These are phyloP conservation scores for Veloboletus limbatus DNA, from an alignment of 1,284 basidiomycete species.

Conservation along the genomic window DNA sequence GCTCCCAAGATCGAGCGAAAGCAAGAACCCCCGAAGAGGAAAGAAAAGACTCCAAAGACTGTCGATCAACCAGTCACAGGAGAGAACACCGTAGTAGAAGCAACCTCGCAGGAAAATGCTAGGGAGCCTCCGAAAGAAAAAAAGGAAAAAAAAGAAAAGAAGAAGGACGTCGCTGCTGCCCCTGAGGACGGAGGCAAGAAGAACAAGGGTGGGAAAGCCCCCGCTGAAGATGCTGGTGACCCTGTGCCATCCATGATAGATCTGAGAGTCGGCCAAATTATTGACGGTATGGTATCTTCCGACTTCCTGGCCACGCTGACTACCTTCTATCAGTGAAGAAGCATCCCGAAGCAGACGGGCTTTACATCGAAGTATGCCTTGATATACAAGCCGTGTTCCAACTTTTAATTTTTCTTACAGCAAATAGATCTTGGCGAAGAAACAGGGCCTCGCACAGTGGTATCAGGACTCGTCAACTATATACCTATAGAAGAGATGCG, in stretches of 20 bases:
- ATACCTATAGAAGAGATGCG: slow-evolving; percentile 93
- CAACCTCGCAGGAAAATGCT: slow-evolving; percentile 29
- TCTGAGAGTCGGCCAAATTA: slow-evolving; percentile 84
- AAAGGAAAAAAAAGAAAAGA: slow-evolving; percentile 48
- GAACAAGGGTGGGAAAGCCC: slow-evolving; percentile 46
- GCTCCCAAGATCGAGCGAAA: slow-evolving; percentile 76
- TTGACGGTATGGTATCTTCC: slow-evolving; percentile 66
- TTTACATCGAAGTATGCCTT: slow-evolving; percentile 79
- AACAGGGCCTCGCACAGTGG: slow-evolving; percentile 88
- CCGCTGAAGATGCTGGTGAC: slow-evolving; percentile 65
- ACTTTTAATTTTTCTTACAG: slow-evolving; percentile 36
- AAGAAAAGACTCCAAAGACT: slow-evolving; percentile 68
- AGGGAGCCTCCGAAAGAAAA: slow-evolving; percentile 40
- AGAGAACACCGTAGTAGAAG: slow-evolving; percentile 26
- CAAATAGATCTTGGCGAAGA: slow-evolving; percentile 96
- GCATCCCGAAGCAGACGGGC: slow-evolving; percentile 91
- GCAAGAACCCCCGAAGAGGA: slow-evolving; percentile 73
- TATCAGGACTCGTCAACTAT: slow-evolving; percentile 93
- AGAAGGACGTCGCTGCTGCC: slow-evolving; percentile 50
- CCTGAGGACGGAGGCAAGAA: slow-evolving; percentile 40
- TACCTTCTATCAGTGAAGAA: slow-evolving; percentile 64
- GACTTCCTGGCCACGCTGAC: slow-evolving; percentile 1
- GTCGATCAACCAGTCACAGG: slow-evolving; percentile 34
- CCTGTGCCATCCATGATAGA: slow-evolving; percentile 94
- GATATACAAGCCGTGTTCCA: not conserved